phyloP scores from a whole-genome alignment of 2,329 filamentous ascomycete genomes.

The Colletotrichum melonis region DNA sequence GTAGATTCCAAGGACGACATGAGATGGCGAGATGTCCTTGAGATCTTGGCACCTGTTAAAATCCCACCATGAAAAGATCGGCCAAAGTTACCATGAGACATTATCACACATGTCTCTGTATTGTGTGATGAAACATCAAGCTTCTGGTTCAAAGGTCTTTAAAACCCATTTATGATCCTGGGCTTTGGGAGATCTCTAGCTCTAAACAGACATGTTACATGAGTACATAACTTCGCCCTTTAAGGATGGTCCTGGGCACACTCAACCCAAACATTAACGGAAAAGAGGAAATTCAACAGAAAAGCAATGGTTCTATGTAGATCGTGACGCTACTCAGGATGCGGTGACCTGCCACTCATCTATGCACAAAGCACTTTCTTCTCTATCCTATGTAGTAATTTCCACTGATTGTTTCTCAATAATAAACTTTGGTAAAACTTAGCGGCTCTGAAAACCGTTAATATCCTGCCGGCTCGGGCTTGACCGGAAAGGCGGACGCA shows the following conservation, averaged over 20 bases:
- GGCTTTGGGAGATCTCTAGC: not conserved
- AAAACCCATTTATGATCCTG: no score
- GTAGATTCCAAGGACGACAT: not conserved
- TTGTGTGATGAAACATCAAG: no score
- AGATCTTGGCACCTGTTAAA: not conserved
- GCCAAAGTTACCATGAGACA: no score
- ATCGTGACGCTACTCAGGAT: not conserved
- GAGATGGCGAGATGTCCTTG: not conserved
- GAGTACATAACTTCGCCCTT: not conserved
- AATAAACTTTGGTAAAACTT: not conserved
- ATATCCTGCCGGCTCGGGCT: slow-evolving; percentile 65
- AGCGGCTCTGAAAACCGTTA: slow-evolving; percentile 38
- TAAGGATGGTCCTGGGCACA: not conserved
- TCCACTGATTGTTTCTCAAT: not conserved
- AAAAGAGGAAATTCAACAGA: not conserved
- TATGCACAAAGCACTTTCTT: not conserved
- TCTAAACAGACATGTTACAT: not conserved
- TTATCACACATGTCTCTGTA: no score
- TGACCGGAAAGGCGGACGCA: slow-evolving; percentile 56
- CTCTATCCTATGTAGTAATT: not conserved
- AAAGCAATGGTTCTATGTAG: not conserved
- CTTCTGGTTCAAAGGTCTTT: no score
- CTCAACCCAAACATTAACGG: not conserved
- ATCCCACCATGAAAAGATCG: no score
- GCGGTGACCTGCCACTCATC: not conserved